Base-by-base conservation (phyloP, 768 basidiomycete genomes). In the Mycena vitilis region DNA sequence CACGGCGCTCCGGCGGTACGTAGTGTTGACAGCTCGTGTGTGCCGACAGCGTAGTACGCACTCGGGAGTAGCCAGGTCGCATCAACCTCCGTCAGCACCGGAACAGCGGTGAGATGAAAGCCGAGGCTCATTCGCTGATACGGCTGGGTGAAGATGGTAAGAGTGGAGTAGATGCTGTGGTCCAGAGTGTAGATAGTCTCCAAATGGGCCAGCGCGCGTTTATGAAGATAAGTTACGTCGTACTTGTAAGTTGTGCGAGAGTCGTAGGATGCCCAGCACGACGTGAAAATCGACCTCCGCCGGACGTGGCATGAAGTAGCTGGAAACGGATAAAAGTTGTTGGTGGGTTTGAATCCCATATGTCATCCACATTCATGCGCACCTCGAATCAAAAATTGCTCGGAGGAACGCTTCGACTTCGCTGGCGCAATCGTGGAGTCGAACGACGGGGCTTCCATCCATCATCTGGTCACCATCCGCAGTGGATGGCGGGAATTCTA, bases 161-260 rank as follows among this genome's bases (percentile, higher is more conserved):
- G 53, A 13, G 53, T 54, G 0, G 1, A 9, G 37, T 54, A 54
- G 4, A 38, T 22, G 18, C 20, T 38, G 18, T 5, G 20, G 5
- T 37, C 36, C 15, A n/a, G 7, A 11, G 20, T 2, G 6, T 54
- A 54, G 8, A 38, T 4, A 4, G 9, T 38, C 22, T 38, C 36
- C 4, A 37, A 36, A 7, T 38, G 53, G 20, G 8, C 3, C 13
- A 54, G 4, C 0, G 37, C 53, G 9, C 52, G 52, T 8, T 0
- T 16, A 16, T 53, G 7, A 8, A 53, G 52, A 36, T 53, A 53
- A 36, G 34, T 18, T 16, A 53, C 52, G 34, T 15, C 52, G 16
- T 53, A 53, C 18, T 53, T 53, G n/a, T n/a, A n/a, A n/a, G n/a
- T n/a, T n/a, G 52, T 53, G 52, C 13, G 52, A 53, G 13, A 53